Evolutionary conservation across 768 basidiomycete genomes (phyloP), one percentile per base, ranked within the genome.

Genomic region (Boletus rufocinnamomeus): DNA sequence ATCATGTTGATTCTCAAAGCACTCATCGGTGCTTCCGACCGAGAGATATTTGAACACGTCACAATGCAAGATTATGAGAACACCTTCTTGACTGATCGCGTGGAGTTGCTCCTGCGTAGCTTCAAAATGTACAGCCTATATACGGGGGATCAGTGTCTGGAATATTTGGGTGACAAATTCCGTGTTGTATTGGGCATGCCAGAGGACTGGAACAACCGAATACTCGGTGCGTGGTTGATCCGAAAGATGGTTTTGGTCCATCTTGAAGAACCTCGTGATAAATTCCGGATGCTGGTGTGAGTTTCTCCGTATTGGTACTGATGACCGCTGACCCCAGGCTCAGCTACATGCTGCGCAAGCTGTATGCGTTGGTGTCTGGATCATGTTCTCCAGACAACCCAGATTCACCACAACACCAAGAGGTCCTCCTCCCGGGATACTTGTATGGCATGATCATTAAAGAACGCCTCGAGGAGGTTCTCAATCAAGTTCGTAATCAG

Each of bases 391-490:
- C 90, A 51, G 97, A 99, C 76, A 98, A 98, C 71, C 95, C 97
- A 6, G 97, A 99, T 81, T 98, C 95, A 1, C 95, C 97, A 58
- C 96, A 98, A 71, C 93, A 98, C 69, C 97, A 99, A 72, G 97
- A 99, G 69, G 94, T 96, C 48, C 82, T 99, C 14, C 84, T 98
- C 6, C 97, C 97, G 1, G 97, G 97, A 32, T 85, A 79, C 63
- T 73, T 99, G 25, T 98, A 97, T 71, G 88, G 87, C 50, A 98
- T 96, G 92, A 97, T 98, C 68, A 91, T 99, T 78, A 98, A 97
- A 75, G 97, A 99, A 74, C 86, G 92, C 59, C 81, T 98, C 59
- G 96, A 98, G 64, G 97, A 98, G 72, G 86, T 86, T 25, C 75
- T 98, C 50, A 88, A 83, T 63, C 81, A 82, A 65, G 83, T 91